phyloP scores from a whole-genome alignment of 2,329 filamentous ascomycete species.

The Colletotrichum sidae region DNA sequence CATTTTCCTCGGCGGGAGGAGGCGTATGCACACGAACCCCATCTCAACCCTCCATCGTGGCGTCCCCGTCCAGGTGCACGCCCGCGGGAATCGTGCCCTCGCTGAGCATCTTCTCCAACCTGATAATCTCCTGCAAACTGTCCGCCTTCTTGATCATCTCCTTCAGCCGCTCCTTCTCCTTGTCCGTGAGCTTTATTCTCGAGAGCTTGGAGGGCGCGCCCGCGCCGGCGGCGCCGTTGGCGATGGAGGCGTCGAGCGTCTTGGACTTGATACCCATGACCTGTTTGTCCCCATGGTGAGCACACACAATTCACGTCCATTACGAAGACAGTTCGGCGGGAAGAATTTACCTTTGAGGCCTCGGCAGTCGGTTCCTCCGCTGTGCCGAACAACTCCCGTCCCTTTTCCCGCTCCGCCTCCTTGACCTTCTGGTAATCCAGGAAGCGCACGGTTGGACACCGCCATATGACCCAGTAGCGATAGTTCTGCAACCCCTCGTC shows the following conservation, averaged over 20 bases:
- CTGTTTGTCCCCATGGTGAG: constrained; percentile 49
- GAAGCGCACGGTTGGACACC: constrained; percentile 86
- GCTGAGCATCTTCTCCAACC: constrained; percentile 89
- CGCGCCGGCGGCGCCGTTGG: constrained; percentile 54
- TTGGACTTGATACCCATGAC: constrained; percentile 88
- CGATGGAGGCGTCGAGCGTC: constrained; percentile 70
- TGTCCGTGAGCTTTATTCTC: constrained; percentile 85
- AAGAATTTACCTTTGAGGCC: constrained; percentile 70
- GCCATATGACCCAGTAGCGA: constrained; percentile 91
- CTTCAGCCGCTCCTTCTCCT: constrained; percentile 87
- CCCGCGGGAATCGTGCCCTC: constrained; percentile 87
- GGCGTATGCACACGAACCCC: too few species aligned
- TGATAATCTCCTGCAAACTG: constrained; percentile 89
- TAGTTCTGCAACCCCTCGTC: constrained; percentile 74
- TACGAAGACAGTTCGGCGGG: background rate
- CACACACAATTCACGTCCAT: background rate
- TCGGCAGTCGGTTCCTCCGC: constrained; percentile 81
- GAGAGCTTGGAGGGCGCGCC: constrained; percentile 72
- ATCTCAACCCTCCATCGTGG: constrained; percentile 69
- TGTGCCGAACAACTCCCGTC: constrained; percentile 86
- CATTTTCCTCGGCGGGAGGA: too few species aligned
- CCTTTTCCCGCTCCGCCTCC: constrained; percentile 81
- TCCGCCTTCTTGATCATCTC: constrained; percentile 89
- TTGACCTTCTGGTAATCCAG: constrained; percentile 94
- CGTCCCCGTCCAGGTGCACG: constrained; percentile 64